Base-by-base conservation (phyloP, 2,329 filamentous ascomycete genomes). In the Scedosporium minutisporum region DNA sequence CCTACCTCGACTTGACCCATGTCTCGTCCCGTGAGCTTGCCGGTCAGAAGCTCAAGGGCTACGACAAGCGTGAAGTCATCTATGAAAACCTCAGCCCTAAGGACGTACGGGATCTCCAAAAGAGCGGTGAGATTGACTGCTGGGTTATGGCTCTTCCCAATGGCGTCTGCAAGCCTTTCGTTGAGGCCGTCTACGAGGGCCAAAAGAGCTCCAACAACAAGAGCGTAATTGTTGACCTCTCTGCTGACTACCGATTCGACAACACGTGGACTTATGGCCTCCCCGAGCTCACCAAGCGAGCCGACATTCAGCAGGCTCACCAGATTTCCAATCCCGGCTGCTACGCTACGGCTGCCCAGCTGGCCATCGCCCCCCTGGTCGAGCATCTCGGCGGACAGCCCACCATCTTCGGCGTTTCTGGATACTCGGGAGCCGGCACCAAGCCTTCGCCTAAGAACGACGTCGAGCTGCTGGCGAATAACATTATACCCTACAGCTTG, bases 101-200 rank as follows among this genome's bases (percentile, higher is more conserved):
- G 67, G 93, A 97, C 68, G 87, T 96, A 12, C 86, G 87, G 66
- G 83, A 87, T 63, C 91, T 97, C 84, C 90, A 95, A 65, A 87
- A 89, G 72, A 86, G 88, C 38, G 89, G 90, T 60, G 85, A 93
- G 70, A 87, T 97, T 59, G 93, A 97, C 78, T 95, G 90, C 77
- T 97, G 93, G 93, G 90, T 97, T 55, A 95, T 97, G 90, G 95
- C 95, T 42, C 85, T 97, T 33, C 95, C 93, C 55, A 99, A 97
- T 71, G 90, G 91, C 65, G 91, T 96, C 59, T 97, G 91, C 84
- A 90, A 92, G 77, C 93, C 95, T 0, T 99, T 89, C 68, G 89
- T 97, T 9, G 91, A 97, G 66, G 93, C 93, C 6, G 85, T 97
- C 61, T 85, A 93, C 68, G 83, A 88, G 70, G 85, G 82, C 38